These are phyloP conservation scores for Microbotryum violaceum DNA, from an alignment of 1,284 basidiomycete species.

Conservation along the genomic window DNA sequence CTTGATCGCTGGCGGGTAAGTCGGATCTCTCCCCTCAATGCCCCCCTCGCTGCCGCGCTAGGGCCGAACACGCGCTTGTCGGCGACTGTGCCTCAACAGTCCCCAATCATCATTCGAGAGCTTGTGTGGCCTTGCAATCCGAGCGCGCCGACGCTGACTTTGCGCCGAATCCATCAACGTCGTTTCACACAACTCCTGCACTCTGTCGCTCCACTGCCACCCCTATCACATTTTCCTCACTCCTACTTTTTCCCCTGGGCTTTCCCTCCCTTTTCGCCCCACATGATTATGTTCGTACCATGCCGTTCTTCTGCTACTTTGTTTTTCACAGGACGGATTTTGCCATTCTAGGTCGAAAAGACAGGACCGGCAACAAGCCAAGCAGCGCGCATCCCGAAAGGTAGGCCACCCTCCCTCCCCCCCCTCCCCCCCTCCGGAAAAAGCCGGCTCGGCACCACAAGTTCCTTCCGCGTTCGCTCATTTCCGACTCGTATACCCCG, in stretches of 20 bases:
- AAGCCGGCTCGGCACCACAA: not conserved
- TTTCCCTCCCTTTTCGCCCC: not conserved
- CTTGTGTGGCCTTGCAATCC: not conserved
- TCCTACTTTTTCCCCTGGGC: not conserved
- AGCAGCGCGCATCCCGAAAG: slow-evolving; percentile 3
- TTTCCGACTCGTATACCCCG: slow-evolving; percentile 13
- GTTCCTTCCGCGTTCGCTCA: not conserved
- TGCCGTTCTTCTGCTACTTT: not conserved
- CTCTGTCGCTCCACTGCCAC: not conserved
- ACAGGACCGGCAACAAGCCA: slow-evolving; percentile 21
- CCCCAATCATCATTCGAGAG: not conserved
- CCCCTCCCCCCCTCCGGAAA: too few relatives aligned
- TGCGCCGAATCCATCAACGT: not conserved
- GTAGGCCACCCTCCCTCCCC: too few relatives aligned
- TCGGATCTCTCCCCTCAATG: not conserved
- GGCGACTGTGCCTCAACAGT: not conserved
- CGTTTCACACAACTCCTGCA: not conserved
- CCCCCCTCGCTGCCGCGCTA: not conserved
- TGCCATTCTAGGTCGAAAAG: slow-evolving; percentile 29
- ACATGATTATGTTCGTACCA: not conserved
- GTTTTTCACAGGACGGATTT: slow-evolving; percentile 24
- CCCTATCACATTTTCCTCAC: not conserved
- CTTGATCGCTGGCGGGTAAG: slow-evolving; percentile 29
- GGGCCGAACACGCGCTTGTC: too few relatives aligned
- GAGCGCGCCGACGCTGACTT: not conserved